Conservation (phyloP, 2,329 filamentous ascomycete genomes). For the Diaporthe humulicola region DNA sequence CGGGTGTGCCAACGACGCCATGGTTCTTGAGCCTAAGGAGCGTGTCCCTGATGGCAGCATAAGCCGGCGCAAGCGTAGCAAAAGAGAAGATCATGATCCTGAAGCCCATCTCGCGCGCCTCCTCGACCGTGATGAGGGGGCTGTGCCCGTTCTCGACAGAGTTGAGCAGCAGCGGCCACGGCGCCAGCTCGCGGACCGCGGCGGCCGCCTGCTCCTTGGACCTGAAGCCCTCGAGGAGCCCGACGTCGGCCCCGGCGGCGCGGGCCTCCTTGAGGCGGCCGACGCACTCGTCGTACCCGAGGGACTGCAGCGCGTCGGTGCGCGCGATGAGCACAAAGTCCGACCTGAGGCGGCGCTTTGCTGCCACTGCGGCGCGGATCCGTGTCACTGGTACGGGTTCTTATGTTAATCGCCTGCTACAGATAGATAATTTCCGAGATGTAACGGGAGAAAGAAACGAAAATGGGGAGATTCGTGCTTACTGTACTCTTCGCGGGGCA, state of each 20-base stretch:
- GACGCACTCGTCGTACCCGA: conserved; percentile 65
- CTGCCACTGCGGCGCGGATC: conserved; percentile 49
- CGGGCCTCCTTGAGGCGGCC: conserved; percentile 59
- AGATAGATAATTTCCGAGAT: too few relatives aligned
- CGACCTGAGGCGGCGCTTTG: conserved; percentile 50
- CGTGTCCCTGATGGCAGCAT: conserved; percentile 55
- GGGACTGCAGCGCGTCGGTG: conserved; percentile 66
- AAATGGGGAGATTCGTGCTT: too few relatives aligned
- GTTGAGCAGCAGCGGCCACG: conserved; percentile 67
- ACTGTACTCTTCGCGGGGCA: conserved; percentile 47
- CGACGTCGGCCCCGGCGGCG: conserved; percentile 64
- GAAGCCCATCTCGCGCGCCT: conserved; percentile 69
- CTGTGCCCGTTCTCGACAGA: conserved; percentile 69
- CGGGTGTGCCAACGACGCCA: conserved; percentile 56
- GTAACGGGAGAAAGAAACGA: too few relatives aligned
- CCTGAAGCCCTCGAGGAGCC: conserved; percentile 65
- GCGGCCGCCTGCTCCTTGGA: conserved; percentile 50
- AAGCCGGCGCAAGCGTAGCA: conserved; percentile 61
- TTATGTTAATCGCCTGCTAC: neutral
- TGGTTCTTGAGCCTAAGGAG: conserved; percentile 53
- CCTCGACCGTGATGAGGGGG: conserved; percentile 63
- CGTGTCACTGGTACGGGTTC: conserved; percentile 39
- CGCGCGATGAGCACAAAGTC: conserved; percentile 73
- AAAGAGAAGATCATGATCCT: conserved; percentile 71
- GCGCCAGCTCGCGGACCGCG: conserved; percentile 61